phyloP scores from a whole-genome alignment of 2,329 filamentous ascomycete genomes.

The Curvularia sp. region DNA sequence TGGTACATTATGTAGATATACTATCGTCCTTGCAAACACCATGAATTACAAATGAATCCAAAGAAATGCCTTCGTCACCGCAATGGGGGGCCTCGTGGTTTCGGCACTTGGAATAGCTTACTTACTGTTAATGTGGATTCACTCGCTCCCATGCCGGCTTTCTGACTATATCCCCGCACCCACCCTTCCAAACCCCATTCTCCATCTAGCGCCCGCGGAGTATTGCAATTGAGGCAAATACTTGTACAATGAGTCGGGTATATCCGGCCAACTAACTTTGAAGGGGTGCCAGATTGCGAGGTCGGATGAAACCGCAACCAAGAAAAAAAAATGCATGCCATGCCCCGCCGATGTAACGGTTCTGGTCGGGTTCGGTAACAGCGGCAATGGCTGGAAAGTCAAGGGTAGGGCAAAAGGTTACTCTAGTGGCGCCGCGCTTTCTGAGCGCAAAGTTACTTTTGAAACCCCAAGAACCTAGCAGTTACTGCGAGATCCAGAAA shows the following conservation, averaged over 20 bases:
- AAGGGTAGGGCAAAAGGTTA: not conserved
- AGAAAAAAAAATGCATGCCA: not conserved
- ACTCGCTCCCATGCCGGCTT: not conserved
- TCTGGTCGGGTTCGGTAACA: not conserved
- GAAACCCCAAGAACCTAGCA: not conserved
- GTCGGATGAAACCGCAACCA: not conserved
- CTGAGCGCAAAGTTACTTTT: slow-evolving; percentile 2
- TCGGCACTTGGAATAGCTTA: not conserved
- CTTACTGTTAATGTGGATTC: not conserved
- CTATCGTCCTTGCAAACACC: not conserved
- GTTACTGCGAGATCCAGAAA: no score
- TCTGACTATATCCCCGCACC: not conserved
- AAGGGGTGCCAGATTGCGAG: not conserved
- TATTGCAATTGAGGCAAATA: not conserved
- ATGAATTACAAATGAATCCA: not conserved
- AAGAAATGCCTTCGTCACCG: not conserved
- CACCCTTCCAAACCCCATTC: no score
- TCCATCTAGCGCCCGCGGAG: not conserved
- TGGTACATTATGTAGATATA: not conserved
- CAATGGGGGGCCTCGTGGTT: not conserved
- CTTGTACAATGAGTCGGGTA: not conserved
- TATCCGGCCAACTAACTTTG: not conserved
- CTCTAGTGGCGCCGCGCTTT: not conserved
- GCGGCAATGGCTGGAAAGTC: not conserved
- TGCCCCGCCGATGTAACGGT: slow-evolving; percentile 3